Evolutionary conservation across 2,329 filamentous ascomycete species (phyloP).

Genomic region (Pseudogymnoascus sp.): DNA sequence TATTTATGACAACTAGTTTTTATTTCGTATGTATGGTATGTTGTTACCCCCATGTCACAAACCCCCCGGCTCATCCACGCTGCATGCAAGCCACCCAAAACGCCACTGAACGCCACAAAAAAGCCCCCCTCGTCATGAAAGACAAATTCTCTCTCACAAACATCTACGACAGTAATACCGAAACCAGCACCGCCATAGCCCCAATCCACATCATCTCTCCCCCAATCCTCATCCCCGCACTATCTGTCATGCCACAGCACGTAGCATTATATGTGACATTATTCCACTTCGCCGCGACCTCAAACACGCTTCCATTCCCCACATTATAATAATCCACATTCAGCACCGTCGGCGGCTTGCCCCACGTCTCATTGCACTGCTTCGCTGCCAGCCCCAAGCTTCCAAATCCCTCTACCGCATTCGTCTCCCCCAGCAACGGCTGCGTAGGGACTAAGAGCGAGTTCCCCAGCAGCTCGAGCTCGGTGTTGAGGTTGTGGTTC

Average conservation of each 20-base stretch:
- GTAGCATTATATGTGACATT: conserved; percentile 58
- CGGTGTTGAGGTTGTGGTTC: conserved; percentile 85
- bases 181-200: neutral
- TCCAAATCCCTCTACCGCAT: conserved; percentile 56
- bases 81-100: conserved; percentile 8
- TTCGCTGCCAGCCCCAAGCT: conserved; percentile 57
- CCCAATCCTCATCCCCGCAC: conserved; percentile 16
- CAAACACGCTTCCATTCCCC: conserved; percentile 64
- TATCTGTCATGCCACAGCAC: conserved; percentile 47
- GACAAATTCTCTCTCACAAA: no score
- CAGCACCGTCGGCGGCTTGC: conserved; percentile 65
- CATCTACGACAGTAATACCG: neutral
- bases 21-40: neutral
- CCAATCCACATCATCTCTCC: neutral
- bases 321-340: conserved; percentile 80
- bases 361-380: conserved; percentile 58
- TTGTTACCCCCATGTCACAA: neutral
- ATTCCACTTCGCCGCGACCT: conserved; percentile 62
- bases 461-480: conserved; percentile 59
- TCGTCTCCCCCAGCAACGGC: conserved; percentile 62
- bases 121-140: neutral
- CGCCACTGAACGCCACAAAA: neutral
- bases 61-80: neutral
- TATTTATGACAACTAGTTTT: neutral
- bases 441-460: conserved; percentile 65